phyloP scores from a whole-genome alignment of 176 grass and related monocot genomes.

The Bonia amplexicaulis region DNA sequence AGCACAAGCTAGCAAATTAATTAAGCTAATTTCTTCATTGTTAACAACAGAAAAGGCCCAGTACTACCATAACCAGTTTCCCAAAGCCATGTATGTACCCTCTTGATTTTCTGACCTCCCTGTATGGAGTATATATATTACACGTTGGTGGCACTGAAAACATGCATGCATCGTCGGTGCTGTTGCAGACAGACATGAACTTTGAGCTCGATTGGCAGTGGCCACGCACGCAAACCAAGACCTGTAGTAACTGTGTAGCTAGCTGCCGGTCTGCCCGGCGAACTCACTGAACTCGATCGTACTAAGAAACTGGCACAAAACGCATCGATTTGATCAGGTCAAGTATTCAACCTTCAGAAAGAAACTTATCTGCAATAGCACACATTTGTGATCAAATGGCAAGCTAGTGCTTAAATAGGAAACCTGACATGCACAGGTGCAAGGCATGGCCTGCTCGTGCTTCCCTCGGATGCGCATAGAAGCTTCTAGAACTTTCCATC shows the following conservation, averaged over 20 bases:
- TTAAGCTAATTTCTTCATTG: neutral
- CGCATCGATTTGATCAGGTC: neutral
- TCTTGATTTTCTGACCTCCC: neutral
- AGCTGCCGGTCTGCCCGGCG: neutral
- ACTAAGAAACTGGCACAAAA: neutral
- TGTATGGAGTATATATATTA: neutral
- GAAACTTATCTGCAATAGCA: neutral
- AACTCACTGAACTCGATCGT: neutral
- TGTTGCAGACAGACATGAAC: neutral
- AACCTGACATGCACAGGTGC: neutral
- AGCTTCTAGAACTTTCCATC: conserved; percentile 5
- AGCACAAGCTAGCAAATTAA: neutral
- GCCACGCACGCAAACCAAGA: neutral
- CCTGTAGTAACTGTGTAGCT: neutral
- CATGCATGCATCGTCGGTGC: neutral
- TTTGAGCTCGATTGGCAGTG: neutral
- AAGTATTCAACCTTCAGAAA: neutral
- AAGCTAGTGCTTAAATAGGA: neutral
- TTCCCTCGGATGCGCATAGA: neutral
- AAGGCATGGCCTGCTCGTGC: neutral
- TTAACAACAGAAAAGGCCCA: neutral
- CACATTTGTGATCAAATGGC: neutral
- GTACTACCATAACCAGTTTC: neutral
- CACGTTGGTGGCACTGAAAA: neutral
- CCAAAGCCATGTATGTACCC: neutral